phyloP scores from a whole-genome alignment of 768 basidiomycete genomes.

The Rhizopogon rudus region DNA sequence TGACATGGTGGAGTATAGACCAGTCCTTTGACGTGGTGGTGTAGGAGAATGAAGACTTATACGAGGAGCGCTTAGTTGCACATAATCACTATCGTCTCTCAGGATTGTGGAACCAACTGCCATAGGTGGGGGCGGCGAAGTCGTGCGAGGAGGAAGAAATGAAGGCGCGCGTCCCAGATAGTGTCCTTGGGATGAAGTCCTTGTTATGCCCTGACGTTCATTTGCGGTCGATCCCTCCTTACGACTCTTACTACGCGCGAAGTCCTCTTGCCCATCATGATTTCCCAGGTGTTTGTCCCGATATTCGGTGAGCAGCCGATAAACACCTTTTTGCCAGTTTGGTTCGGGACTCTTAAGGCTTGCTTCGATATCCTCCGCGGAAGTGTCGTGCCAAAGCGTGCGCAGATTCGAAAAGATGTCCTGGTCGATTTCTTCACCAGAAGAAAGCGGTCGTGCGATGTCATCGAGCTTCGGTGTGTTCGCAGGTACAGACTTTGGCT shows the following conservation, averaged over 20 bases:
- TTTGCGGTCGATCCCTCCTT: constrained; percentile 30
- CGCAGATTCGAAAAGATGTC: constrained; percentile 88
- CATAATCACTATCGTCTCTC: constrained; percentile 12
- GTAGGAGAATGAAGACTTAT: constrained; percentile 17
- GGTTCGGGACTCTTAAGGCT: constrained; percentile 61
- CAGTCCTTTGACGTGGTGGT: constrained; percentile 16
- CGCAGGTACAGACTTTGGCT: constrained; percentile 37
- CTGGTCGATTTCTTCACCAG: constrained; percentile 66
- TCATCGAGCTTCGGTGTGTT: constrained; percentile 57
- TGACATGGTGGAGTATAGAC: constrained; percentile 12
- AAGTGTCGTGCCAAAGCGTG: constrained; percentile 85
- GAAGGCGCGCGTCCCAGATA: constrained; percentile 27
- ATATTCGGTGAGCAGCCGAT: constrained; percentile 85
- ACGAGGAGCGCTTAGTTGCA: constrained; percentile 12
- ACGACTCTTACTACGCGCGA: constrained; percentile 28
- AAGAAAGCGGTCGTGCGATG: constrained; percentile 65
- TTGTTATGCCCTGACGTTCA: constrained; percentile 13
- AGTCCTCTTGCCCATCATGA: constrained; percentile 67
- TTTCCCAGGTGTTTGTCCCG: constrained; percentile 69
- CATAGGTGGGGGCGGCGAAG: constrained; percentile 58
- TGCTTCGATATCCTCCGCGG: constrained; percentile 68
- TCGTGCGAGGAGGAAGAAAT: constrained; percentile 47
- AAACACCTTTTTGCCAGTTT: constrained; percentile 96
- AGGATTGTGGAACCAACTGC: constrained; percentile 31
- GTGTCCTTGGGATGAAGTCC: constrained; percentile 19